Evolutionary conservation across 2,329 filamentous ascomycete genomes (phyloP).

Genomic region (Diaporthe aspalathi): DNA sequence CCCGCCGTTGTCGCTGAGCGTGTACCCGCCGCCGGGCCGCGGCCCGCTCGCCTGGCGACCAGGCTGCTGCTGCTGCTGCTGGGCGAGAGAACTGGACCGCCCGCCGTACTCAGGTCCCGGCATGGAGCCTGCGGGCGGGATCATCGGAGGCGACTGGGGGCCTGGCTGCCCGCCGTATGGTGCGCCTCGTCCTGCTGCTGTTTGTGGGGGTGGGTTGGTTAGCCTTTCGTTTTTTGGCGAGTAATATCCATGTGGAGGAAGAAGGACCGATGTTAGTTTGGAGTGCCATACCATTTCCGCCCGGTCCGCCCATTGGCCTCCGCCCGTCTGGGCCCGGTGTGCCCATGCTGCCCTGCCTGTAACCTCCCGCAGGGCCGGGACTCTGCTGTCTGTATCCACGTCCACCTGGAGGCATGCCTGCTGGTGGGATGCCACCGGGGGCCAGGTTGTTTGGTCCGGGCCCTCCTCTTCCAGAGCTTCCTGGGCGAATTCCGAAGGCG

Average conservation of each 20-base stretch:
- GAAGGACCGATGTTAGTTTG: constrained; percentile 37
- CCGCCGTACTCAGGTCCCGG: constrained; percentile 42
- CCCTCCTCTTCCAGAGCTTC: constrained; percentile 45
- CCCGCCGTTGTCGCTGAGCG: constrained; percentile 41
- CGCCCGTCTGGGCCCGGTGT: constrained; percentile 4
- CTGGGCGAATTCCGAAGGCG: constrained; percentile 66
- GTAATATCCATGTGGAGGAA: constrained; percentile 48
- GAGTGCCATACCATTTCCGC: constrained; percentile 36
- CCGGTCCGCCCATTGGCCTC: constrained; percentile 28
- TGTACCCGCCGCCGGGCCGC: constrained; percentile 24
- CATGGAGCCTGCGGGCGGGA: constrained; percentile 38
- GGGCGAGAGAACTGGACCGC: constrained; percentile 10
- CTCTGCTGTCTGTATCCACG: constrained; percentile 55
- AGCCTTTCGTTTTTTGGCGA: constrained; percentile 50
- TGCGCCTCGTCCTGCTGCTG: constrained; percentile 41
- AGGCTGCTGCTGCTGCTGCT: constrained; percentile 34
- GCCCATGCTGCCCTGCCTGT: constrained; percentile 41
- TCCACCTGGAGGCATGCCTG: constrained; percentile 48
- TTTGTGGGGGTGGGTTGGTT: constrained; percentile 51
- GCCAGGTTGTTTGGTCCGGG: constrained; percentile 40
- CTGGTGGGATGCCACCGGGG: constrained; percentile 35
- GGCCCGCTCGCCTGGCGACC: constrained; percentile 33
- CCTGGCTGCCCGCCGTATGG: constrained; percentile 32
- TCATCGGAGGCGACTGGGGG: constrained; percentile 41
- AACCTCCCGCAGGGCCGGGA: constrained; percentile 48